Percentiles rank a stretch among this genome's conserved stretches.
phyloP scores from a whole-genome alignment of 192 early-diverging fungal species.

The Coemansia pectinata region DNA sequence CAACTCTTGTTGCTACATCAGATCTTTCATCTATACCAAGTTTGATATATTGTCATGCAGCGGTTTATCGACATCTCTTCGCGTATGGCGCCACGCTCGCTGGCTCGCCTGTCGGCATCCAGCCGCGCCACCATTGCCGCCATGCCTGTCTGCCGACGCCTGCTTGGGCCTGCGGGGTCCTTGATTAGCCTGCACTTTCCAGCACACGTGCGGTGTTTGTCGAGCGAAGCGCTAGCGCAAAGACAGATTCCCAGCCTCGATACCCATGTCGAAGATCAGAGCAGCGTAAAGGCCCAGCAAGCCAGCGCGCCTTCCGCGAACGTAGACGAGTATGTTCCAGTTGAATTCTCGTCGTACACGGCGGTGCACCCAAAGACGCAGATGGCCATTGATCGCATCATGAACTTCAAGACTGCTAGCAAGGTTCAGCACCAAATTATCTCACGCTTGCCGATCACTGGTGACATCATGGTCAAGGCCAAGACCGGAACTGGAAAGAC shows the following conservation, averaged over 20 bases:
- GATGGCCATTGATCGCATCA: conserved; percentile 60
- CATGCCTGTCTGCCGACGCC: conserved; percentile 7
- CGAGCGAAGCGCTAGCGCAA: conserved; percentile 31
- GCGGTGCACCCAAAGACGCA: conserved; percentile 49
- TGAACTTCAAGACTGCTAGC: conserved; percentile 79
- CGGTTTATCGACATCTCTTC: conserved; percentile 14
- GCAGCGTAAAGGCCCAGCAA: not conserved
- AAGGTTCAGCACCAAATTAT: conserved; percentile 86
- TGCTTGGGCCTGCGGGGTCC: not conserved
- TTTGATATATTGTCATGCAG: conserved; percentile 22
- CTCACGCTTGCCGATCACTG: conserved; percentile 63
- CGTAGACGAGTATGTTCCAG: conserved; percentile 52
- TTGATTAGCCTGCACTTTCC: not conserved
- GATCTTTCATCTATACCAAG: not conserved
- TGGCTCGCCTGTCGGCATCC: conserved; percentile 14
- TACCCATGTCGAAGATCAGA: not conserved
- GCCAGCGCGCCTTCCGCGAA: not conserved
- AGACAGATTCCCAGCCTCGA: not conserved
- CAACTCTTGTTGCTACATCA: not conserved
- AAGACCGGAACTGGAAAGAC: conserved; percentile 99
- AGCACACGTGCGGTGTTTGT: conserved; percentile 8
- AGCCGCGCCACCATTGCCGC: not conserved
- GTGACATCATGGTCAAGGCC: conserved; percentile 90
- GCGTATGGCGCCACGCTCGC: conserved; percentile 18
- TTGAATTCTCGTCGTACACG: conserved; percentile 57